These are phyloP conservation scores for Manihot esculenta DNA, from an alignment of 441 rosid species.

Conservation along the genomic window DNA sequence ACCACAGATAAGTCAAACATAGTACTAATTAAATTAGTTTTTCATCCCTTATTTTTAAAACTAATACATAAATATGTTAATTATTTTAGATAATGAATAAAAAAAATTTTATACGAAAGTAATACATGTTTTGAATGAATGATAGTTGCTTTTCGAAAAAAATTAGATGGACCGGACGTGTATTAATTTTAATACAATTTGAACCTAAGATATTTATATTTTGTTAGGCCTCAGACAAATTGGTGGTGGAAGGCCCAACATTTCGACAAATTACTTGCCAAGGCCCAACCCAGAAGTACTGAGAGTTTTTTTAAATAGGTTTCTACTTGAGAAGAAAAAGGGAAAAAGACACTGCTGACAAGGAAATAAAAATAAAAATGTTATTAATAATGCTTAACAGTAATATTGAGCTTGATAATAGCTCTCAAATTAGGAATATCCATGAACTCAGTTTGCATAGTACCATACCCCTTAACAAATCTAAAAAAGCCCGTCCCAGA, in stretches of 20 bases:
- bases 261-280: not conserved
- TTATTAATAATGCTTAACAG: conserved; percentile 33
- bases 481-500: conserved; percentile 46
- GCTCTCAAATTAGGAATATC: conserved; percentile 39
- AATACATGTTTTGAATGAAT: no score
- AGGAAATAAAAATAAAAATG: not conserved
- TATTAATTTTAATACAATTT: no score
- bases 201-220: not conserved
- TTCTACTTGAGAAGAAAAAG: not conserved
- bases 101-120: no score
- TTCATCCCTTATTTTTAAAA: no score
- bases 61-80: no score
- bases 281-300: not conserved
- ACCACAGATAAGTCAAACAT: no score
- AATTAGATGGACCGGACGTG: no score
- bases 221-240: not conserved
- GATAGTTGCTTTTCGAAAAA: no score
- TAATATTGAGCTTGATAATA: conserved; percentile 38
- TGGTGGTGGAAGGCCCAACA: not conserved
- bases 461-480: conserved; percentile 41
- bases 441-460: conserved; percentile 37
- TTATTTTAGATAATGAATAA: no score
- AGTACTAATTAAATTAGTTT: no score
- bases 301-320: no score
- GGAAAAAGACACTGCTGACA: not conserved